Evolutionary conservation across 495 filamentous ascomycete species (phyloP).

Genomic region (Aspergillus steynii): DNA sequence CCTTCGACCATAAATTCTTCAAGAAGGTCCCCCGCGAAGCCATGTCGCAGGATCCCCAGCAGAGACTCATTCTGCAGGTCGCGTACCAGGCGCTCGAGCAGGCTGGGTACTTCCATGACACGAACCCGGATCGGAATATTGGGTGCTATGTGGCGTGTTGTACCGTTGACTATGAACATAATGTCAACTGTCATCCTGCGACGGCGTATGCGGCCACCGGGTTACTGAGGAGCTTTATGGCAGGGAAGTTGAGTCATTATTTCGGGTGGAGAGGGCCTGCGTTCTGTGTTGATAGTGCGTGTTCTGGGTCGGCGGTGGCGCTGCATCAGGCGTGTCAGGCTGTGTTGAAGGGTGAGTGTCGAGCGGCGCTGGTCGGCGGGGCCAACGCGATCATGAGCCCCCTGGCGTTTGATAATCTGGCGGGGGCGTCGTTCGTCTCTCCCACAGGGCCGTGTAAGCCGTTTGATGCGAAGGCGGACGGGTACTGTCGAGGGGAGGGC

Average conservation of each 20-base stretch:
- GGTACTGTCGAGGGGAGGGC: slow-evolving; percentile 72
- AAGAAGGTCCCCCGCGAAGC: slow-evolving; percentile 47
- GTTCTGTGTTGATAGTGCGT: slow-evolving; percentile 47
- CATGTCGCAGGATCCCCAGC: slow-evolving; percentile 52
- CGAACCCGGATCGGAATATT: slow-evolving; percentile 18
- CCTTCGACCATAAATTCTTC: slow-evolving; percentile 58
- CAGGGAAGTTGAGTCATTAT: slow-evolving; percentile 39
- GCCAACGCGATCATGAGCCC: slow-evolving; percentile 43
- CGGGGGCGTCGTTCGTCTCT: slow-evolving; percentile 39
- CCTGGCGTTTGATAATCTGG: slow-evolving; percentile 35
- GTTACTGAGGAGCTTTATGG: slow-evolving; percentile 33
- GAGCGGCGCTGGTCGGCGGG: slow-evolving; percentile 41
- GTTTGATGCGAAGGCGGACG: slow-evolving; percentile 69
- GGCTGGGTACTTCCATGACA: slow-evolving; percentile 37
- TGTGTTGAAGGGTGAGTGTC: slow-evolving; percentile 40
- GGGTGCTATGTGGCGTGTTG: slow-evolving; percentile 38
- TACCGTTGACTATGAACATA: slow-evolving; percentile 39
- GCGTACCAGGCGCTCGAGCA: slow-evolving; percentile 53
- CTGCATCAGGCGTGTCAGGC: slow-evolving; percentile 40
- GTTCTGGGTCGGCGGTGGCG: slow-evolving; percentile 45
- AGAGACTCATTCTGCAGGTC: slow-evolving; percentile 48
- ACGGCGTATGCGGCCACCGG: slow-evolving; percentile 43
- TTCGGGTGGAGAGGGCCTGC: slow-evolving; percentile 55
- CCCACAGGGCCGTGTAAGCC: slow-evolving; percentile 60
- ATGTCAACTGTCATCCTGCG: slow-evolving; percentile 34